Evolutionary conservation across 352 stramenopile species (phyloP).

Genomic region (Thalassiosira exigua): DNA sequence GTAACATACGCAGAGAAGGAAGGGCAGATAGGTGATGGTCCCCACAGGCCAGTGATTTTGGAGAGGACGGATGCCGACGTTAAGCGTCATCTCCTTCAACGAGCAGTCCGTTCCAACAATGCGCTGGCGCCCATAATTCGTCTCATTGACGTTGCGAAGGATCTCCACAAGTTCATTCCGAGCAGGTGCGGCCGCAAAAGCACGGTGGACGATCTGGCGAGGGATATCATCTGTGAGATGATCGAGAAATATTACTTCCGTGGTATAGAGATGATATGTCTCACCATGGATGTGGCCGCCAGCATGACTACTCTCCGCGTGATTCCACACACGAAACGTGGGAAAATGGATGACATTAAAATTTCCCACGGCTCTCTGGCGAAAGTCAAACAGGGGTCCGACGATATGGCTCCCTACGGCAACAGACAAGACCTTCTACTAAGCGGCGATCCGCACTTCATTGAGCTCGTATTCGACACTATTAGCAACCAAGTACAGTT

Average conservation of each 20-base stretch:
- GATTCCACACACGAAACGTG: conserved; percentile 19
- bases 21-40: neutral
- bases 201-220: conserved; percentile 17
- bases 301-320: conserved; percentile 9
- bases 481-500: conserved; percentile 14
- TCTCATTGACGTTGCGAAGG: conserved; percentile 2
- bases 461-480: conserved; percentile 13
- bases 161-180: conserved; percentile 1
- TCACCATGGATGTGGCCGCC: conserved; percentile 21
- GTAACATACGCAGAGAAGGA: neutral
- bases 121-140: neutral
- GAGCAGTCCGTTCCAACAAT: neutral
- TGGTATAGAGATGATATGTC: conserved; percentile 21
- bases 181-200: conserved; percentile 1
- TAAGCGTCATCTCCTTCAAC: neutral
- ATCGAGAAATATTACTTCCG: conserved; percentile 21
- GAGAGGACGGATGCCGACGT: neutral
- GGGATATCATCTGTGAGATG: conserved; percentile 18
- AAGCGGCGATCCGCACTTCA: conserved; percentile 11
- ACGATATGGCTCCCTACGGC: conserved; percentile 15
- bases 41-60: conserved; percentile 3
- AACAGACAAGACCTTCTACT: conserved; percentile 9
- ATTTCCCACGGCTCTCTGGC: conserved; percentile 7
- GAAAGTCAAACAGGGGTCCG: conserved; percentile 12
- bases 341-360: conserved; percentile 16